A percentile compares a stretch with the other conserved stretches of the same genome.
Evolutionary conservation across 352 stramenopile genomes (phyloP).

Genomic region (Pythium periplocum): DNA sequence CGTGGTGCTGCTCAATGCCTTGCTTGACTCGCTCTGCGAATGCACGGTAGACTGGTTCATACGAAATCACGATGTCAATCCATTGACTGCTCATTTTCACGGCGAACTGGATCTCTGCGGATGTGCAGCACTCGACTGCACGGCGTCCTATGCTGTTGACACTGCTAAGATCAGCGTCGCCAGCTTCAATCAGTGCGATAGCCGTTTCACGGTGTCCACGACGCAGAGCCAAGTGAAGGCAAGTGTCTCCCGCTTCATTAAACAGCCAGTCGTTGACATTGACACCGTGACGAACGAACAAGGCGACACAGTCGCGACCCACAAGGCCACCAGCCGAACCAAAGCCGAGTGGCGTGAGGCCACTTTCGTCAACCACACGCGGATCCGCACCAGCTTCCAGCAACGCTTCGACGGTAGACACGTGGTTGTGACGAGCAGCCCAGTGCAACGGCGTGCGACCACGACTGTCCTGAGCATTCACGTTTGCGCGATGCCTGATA

Average conservation of each 20-base stretch:
- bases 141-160: slow-evolving; percentile 50
- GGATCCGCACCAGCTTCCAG: slow-evolving; percentile 45
- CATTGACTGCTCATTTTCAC: slow-evolving; percentile 65
- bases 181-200: slow-evolving; percentile 52
- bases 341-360: slow-evolving; percentile 64
- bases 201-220: slow-evolving; percentile 51
- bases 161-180: slow-evolving; percentile 44
- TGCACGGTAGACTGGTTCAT: slow-evolving; percentile 52
- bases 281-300: slow-evolving; percentile 48
- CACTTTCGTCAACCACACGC: slow-evolving; percentile 45
- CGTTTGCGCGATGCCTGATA: slow-evolving; percentile 37
- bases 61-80: slow-evolving; percentile 76
- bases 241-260: slow-evolving; percentile 59
- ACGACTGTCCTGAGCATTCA: slow-evolving; percentile 54
- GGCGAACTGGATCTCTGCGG: slow-evolving; percentile 64
- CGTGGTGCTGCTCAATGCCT: slow-evolving; percentile 67
- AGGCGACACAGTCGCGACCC: slow-evolving; percentile 34
- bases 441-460: slow-evolving; percentile 70
- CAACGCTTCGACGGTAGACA: slow-evolving; percentile 42
- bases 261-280: slow-evolving; percentile 39
- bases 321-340: slow-evolving; percentile 48
- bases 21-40: slow-evolving; percentile 58
- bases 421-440: slow-evolving; percentile 70
- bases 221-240: slow-evolving; percentile 65
- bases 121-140: slow-evolving; percentile 70